Evolutionary conservation across 2,329 filamentous ascomycete species (phyloP).

Genomic region (Phialophora macrospora): DNA sequence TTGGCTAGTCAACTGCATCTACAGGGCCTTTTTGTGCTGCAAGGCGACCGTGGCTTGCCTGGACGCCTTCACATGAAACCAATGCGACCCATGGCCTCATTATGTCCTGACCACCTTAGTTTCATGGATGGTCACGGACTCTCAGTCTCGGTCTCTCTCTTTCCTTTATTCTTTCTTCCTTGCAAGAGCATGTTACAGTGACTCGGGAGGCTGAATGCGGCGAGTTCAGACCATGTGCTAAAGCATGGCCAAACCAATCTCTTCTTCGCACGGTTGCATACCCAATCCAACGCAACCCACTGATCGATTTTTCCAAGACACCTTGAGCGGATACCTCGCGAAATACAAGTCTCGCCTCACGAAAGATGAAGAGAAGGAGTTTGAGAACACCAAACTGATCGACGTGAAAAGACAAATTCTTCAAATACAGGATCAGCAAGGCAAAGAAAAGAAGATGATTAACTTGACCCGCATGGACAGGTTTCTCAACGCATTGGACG

Average conservation of each 20-base stretch:
- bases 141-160: neutral
- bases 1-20: neutral
- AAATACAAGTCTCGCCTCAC: neutral
- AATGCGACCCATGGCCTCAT: slow-evolving; percentile 1
- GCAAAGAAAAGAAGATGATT: neutral
- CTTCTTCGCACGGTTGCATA: neutral
- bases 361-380: slow-evolving; percentile 3
- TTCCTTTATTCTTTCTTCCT: neutral
- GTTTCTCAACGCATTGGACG: slow-evolving; percentile 1
- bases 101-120: neutral
- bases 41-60: neutral
- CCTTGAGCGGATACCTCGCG: neutral
- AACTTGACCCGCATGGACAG: slow-evolving; percentile 1
- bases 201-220: neutral
- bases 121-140: neutral
- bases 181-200: neutral
- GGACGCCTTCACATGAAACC: neutral
- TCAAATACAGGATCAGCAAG: slow-evolving; percentile 4
- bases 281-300: neutral
- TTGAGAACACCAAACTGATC: neutral
- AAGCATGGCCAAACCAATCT: neutral
- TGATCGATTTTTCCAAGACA: neutral
- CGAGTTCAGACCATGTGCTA: neutral
- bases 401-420: neutral
- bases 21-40: neutral